phyloP scores from a whole-genome alignment of 306 rosid genomes.

The Vigna mungo region DNA sequence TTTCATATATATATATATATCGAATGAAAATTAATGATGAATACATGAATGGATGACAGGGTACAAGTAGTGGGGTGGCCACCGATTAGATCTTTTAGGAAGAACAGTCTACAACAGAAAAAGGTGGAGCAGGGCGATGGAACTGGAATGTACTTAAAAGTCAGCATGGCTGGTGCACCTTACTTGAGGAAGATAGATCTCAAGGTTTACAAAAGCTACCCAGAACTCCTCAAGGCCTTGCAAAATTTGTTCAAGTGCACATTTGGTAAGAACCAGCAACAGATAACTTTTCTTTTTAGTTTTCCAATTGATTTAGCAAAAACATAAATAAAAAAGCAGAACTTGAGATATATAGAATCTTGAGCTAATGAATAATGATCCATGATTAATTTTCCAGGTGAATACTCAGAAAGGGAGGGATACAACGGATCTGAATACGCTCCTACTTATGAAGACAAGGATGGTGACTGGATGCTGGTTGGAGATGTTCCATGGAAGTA shows the following conservation, averaged over 20 bases:
- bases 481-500: constrained; percentile 97
- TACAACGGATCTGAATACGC: constrained; percentile 71
- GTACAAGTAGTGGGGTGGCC: constrained; percentile 98
- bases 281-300: background rate
- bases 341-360: background rate
- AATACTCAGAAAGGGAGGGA: constrained; percentile 77
- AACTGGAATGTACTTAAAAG: constrained; percentile 71
- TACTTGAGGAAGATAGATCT: constrained; percentile 86
- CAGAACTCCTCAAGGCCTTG: constrained; percentile 74
- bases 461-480: constrained; percentile 95
- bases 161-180: constrained; percentile 91
- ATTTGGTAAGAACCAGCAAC: constrained; percentile 56
- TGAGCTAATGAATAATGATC: background rate
- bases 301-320: too few relatives aligned
- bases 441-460: constrained; percentile 88
- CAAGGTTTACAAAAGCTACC: constrained; percentile 66
- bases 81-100: constrained; percentile 77
- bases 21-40: background rate
- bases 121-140: constrained; percentile 53
- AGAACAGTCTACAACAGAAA: constrained; percentile 58
- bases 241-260: constrained; percentile 73
- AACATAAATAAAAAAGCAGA: too few relatives aligned
- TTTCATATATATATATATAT: background rate
- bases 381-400: constrained; percentile 51
- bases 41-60: constrained; percentile 46